These are phyloP conservation scores for Platismatia glauca DNA, from an alignment of 495 filamentous ascomycete species.

Conservation along the genomic window DNA sequence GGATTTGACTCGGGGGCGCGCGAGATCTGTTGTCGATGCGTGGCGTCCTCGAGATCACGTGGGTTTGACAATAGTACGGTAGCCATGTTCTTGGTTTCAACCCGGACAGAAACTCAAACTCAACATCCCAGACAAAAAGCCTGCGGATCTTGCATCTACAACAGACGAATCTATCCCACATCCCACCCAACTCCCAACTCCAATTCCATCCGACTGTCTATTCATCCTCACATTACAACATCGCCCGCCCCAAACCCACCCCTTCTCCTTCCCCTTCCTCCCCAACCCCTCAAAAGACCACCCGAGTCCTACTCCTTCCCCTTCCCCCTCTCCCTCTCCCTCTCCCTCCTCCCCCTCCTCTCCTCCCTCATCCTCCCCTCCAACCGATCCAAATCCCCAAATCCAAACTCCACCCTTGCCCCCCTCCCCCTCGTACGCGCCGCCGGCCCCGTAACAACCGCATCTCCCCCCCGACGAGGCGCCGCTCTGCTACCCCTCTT, in stretches of 20 bases:
- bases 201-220: not conserved
- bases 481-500: not conserved
- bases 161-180: not conserved
- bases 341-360: constrained; percentile 4
- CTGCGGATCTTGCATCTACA: not conserved
- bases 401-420: constrained; percentile 1
- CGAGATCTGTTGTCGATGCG: not conserved
- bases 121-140: too few species aligned
- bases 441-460: not conserved
- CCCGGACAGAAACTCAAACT: not conserved
- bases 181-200: not conserved
- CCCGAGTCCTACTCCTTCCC: too few species aligned
- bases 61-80: not conserved
- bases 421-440: constrained; percentile 1
- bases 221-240: not conserved
- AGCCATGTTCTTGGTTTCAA: not conserved
- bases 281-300: not conserved
- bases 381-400: constrained; percentile 10
- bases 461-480: not conserved
- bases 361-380: not conserved
- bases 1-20: not conserved
- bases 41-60: not conserved
- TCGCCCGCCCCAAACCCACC: not conserved
- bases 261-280: not conserved
- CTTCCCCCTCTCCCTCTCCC: not conserved